Base-by-base conservation (phyloP, 306 rosid species). In the Cucumis cinereus region DNA sequence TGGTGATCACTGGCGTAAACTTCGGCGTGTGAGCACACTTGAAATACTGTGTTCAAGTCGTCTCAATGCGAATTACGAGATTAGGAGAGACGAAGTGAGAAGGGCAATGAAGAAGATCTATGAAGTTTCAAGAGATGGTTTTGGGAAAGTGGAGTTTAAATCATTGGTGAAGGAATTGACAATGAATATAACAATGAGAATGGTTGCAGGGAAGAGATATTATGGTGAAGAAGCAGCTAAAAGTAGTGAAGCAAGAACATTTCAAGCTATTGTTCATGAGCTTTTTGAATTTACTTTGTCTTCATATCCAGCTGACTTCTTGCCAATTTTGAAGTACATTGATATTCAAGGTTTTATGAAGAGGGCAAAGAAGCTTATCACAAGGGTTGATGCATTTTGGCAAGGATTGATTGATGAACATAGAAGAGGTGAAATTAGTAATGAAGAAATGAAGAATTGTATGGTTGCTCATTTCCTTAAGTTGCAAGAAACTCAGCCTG, bases 1-100 rank as follows among this genome's bases (percentile, higher is more conserved):
- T 33, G 94, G 94, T 7, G 90, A 89, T 3, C 90, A 84, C 52
- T 89, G 94, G 94, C 89, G 91, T 13, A 89, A 89, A 77, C 20
- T 86, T 0, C 87, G 91, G 0, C 91, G 91, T 2, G 77, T 89
- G 0, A 52, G 84, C 62, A 35, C 89, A 0, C 10, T 82, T 0
- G 94, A 89, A 72, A 81, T 89, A 43, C 73, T 87, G 38, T 84
- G 89, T 87, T 20, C 81, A 86, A 19, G 75, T 14, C 79, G 81
- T 2, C 81, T 77, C 19, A 77, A 77, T 63, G 2, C 28, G n/a
- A 84, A 84, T 19, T 2, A 2, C 2, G 74, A 28, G 19, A 28
- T 87, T 19, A 77, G 88, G 33, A 77, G 52, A 3, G 90, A 83
- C 3, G 92, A 90, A 67, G 79, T 76, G 15, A 15, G 55, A 52